These are phyloP conservation scores for Diutina ranongensis DNA, from an alignment of 1,139 yeast species.

Conservation along the genomic window DNA sequence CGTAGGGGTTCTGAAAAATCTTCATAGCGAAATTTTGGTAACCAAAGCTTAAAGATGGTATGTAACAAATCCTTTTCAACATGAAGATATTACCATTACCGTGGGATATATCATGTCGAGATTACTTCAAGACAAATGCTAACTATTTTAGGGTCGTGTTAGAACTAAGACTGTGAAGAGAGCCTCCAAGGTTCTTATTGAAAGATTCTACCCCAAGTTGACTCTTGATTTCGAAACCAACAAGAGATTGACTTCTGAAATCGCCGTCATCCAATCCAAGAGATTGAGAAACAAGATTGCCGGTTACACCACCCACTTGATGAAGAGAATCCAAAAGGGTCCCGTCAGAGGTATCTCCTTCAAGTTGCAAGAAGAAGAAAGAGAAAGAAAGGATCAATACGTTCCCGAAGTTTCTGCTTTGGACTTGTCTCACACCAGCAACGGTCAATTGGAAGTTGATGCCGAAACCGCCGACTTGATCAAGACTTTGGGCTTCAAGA, in stretches of 20 bases:
- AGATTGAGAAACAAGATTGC: constrained; percentile 99
- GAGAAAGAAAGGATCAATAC: constrained; percentile 99
- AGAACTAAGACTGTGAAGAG: constrained; percentile 99
- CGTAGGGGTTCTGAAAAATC: constrained; percentile 1
- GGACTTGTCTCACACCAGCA: constrained; percentile 83
- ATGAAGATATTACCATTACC: too few species aligned
- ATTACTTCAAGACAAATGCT: constrained; percentile 2
- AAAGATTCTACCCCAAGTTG: constrained; percentile 99
- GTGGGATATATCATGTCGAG: too few species aligned
- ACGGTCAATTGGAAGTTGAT: constrained; percentile 96
- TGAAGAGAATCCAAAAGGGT: constrained; percentile 99
- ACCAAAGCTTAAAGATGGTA: constrained; percentile 3
- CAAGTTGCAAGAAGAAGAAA: constrained; percentile 99
- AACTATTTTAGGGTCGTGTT: constrained; percentile 76
- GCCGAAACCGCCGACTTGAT: constrained; percentile 96
- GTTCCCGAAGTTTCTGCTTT: constrained; percentile 99
- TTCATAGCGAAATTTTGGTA: neutral
- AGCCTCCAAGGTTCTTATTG: constrained; percentile 99
- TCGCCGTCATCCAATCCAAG: constrained; percentile 98
- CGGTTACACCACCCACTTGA: constrained; percentile 99
- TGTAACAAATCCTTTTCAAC: too few species aligned
- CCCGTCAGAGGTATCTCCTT: constrained; percentile 99
- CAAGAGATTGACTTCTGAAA: constrained; percentile 98
- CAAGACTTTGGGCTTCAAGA: constrained; percentile 91
- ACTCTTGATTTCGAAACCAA: constrained; percentile 99